Evolutionary conservation across 352 stramenopile species (phyloP).

Genomic region (Blastocystis sp.): DNA sequence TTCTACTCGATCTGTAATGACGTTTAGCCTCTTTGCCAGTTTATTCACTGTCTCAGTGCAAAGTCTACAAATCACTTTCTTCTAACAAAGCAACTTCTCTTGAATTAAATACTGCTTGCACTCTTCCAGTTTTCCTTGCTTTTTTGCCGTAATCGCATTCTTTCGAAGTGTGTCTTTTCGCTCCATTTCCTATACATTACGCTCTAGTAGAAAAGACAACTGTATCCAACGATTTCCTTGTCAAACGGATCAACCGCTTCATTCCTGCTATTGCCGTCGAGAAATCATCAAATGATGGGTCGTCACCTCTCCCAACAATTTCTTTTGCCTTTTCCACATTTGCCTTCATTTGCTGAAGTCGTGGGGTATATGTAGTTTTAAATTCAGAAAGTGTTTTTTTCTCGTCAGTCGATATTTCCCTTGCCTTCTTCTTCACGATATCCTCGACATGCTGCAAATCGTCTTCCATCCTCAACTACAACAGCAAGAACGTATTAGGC

Average conservation of each 20-base stretch:
- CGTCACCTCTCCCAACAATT: neutral
- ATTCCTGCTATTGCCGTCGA: neutral
- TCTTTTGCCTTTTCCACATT: neutral
- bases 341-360: neutral
- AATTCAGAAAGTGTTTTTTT: neutral
- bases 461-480: neutral
- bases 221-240: neutral
- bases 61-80: neutral
- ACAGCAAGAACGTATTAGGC: neutral
- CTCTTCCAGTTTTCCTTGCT: neutral
- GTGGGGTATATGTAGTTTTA: neutral
- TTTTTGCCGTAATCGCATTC: neutral
- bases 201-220: neutral
- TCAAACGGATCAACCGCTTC: neutral
- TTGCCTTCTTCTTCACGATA: slow-evolving; percentile 49
- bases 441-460: neutral
- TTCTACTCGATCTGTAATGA: neutral
- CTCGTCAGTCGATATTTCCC: slow-evolving; percentile 9
- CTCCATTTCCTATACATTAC: neutral
- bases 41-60: neutral
- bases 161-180: neutral
- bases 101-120: neutral
- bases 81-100: neutral
- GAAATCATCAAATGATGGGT: neutral
- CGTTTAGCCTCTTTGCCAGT: neutral